Conservation (phyloP, 2,329 filamentous ascomycete species). For the Paraconiothyrium sp. region DNA sequence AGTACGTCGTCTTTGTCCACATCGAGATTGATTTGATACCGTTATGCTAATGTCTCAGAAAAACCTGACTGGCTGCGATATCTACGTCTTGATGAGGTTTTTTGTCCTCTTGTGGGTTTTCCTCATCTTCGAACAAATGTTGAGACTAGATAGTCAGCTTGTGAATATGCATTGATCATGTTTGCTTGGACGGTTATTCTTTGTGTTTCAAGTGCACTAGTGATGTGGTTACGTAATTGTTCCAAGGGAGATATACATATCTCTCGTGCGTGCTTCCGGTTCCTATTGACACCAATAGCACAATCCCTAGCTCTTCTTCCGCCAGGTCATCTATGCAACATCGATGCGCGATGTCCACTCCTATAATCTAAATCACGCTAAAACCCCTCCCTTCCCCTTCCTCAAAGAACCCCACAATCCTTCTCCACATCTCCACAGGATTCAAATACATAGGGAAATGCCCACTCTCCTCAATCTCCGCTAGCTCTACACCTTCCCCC, state of each 20-base stretch:
- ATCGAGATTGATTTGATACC: neutral
- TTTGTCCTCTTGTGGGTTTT: neutral
- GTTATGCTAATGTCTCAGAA: neutral
- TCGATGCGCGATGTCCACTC: too few relatives aligned
- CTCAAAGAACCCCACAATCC: constrained; percentile 3
- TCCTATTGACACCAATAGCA: too few relatives aligned
- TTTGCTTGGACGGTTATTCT: too few relatives aligned
- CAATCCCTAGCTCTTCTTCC: too few relatives aligned
- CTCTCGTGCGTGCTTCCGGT: too few relatives aligned
- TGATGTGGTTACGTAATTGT: too few relatives aligned
- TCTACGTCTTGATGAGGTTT: neutral
- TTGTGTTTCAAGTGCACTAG: too few relatives aligned
- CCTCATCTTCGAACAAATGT: neutral
- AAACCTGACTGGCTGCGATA: neutral
- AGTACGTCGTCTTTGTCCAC: neutral
- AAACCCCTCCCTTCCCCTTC: too few relatives aligned
- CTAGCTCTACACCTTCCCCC: constrained; percentile 27
- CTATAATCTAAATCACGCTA: too few relatives aligned
- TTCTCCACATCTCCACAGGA: constrained; percentile 20
- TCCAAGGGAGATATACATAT: too few relatives aligned
- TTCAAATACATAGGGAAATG: constrained; percentile 43
- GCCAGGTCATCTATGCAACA: too few relatives aligned
- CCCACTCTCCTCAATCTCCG: constrained; percentile 29
- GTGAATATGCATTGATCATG: too few relatives aligned
- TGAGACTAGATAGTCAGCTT: neutral